Evolutionary conservation across 768 basidiomycete genomes (phyloP), one percentile per base, ranked within the genome.

Genomic region (Trametes sanguinea): DNA sequence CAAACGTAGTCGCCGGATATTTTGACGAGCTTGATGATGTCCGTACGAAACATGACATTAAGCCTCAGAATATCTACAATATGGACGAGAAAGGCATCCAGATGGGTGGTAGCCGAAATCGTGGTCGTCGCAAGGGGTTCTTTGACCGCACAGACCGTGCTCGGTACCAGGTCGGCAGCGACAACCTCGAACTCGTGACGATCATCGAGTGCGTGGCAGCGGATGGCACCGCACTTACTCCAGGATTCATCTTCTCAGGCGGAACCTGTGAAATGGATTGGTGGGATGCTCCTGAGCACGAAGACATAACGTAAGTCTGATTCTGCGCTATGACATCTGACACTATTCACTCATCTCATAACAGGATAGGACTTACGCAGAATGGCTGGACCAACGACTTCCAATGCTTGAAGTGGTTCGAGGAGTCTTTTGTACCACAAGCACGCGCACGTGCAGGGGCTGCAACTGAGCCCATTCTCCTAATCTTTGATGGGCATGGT

Each of bases 401-500:
- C 9, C 50, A 78, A 2, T 71, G 73, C 35, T 10, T 39, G 1
- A 58, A 75, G 14, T 81, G 81, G 80, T 77, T 81, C 42, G 37
- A 71, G 57, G 57, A 75, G 10, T 51, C 32, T 11, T 81, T 81
- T 57, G 68, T 81, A 57, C 79, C 76, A 3, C 69, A 75, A 39
- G 75, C 75, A 5, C 72, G 64, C 11, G 72, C 73, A 17, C 69
- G 67, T 3, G 72, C 73, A 17, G 69, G 66, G 3, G 6, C 3
- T 27, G 45, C 6, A 3, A 17, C 3, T 47, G 45, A 47, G 22
- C 45, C 45, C 11, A 76, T 81, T 42, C 51, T 81, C 0, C 75
- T 83, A 17, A 74, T 79, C 29, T 73, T 71, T 33, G 75, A 81
- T 71, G 79, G 80, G 0, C 81, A 82, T 69, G 73, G 72, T 32